Evolutionary conservation across 805 yeast genomes (phyloP).

Genomic region (Metschnikowia gelsemii): DNA sequence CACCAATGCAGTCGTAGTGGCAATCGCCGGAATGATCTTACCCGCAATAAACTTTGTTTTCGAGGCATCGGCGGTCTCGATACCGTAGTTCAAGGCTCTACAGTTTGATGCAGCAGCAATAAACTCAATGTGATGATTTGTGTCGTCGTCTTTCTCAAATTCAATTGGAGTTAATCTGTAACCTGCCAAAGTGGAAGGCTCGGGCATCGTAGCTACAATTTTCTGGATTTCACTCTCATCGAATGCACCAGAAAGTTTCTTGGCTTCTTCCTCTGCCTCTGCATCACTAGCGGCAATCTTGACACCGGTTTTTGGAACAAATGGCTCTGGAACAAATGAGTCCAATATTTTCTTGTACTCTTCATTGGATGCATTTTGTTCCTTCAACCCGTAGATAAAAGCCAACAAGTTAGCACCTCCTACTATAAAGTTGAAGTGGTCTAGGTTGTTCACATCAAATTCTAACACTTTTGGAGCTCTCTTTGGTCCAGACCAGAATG

Average conservation of each 20-base stretch:
- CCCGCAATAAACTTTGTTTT: constrained; percentile 98
- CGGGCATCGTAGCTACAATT: constrained; percentile 78
- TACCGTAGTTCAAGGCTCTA: constrained; percentile 88
- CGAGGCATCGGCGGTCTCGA: constrained; percentile 83
- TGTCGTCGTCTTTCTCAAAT: constrained; percentile 96
- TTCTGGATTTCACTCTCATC: constrained; percentile 66
- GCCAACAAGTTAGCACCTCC: constrained; percentile 94
- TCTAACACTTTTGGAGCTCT: constrained; percentile 88
- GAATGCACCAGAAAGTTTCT: constrained; percentile 33
- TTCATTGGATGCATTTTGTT: constrained; percentile 55
- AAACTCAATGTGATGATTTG: constrained; percentile 95
- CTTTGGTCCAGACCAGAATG: constrained; percentile 98
- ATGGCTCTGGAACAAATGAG: constrained; percentile 47
- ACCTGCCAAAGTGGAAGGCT: constrained; percentile 85
- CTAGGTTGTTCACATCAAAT: constrained; percentile 71
- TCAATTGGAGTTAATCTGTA: constrained; percentile 86
- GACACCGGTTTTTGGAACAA: constrained; percentile 71
- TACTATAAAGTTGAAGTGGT: constrained; percentile 79
- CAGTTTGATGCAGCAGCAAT: constrained; percentile 94
- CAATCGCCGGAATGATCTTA: constrained; percentile 97
- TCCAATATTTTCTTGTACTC: constrained; percentile 56
- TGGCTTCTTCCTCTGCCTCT: constrained; percentile 84
- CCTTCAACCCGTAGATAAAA: constrained; percentile 83
- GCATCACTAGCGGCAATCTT: constrained; percentile 81
- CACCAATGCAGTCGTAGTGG: constrained; percentile 97